These are phyloP conservation scores for Linnemannia elongata DNA, from an alignment of 192 early-diverging fungal species.

Conservation along the genomic window DNA sequence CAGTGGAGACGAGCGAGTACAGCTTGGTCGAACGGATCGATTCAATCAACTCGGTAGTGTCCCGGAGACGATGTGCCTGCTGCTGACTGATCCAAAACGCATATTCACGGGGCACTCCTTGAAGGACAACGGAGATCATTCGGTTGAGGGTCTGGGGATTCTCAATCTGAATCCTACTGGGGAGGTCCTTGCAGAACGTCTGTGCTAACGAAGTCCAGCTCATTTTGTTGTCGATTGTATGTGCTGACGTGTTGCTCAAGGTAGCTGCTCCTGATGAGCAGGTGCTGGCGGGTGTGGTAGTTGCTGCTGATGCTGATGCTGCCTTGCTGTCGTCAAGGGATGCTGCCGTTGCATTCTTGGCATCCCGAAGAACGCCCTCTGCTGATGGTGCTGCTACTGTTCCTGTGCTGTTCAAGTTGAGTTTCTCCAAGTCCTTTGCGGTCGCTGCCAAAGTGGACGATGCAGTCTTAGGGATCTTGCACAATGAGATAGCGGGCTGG, in stretches of 20 bases:
- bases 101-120: slow-evolving; percentile 61
- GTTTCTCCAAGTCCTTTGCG: slow-evolving; percentile 21
- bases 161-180: slow-evolving; percentile 63
- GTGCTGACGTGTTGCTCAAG: not conserved
- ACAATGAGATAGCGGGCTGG: slow-evolving; percentile 52
- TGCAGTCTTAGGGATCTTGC: slow-evolving; percentile 47
- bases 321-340: not conserved
- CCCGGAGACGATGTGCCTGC: slow-evolving; percentile 44
- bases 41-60: slow-evolving; percentile 51
- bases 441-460: slow-evolving; percentile 8
- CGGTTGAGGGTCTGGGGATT: slow-evolving; percentile 65
- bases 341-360: not conserved
- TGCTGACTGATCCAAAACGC: slow-evolving; percentile 60
- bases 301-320: not conserved
- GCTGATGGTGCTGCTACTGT: slow-evolving; percentile 3
- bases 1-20: slow-evolving; percentile 57
- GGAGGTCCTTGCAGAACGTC: slow-evolving; percentile 69
- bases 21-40: slow-evolving; percentile 58
- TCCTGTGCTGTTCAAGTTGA: not conserved
- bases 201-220: slow-evolving; percentile 68
- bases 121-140: slow-evolving; percentile 61
- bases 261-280: slow-evolving; percentile 12
- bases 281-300: slow-evolving; percentile 9
- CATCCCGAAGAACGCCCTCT: slow-evolving; percentile 6
- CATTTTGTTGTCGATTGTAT: slow-evolving; percentile 46